A percentile compares a stretch with the other conserved stretches of the same genome.
Conservation (phyloP, 2,329 filamentous ascomycete species). For the Venturia asperata region DNA sequence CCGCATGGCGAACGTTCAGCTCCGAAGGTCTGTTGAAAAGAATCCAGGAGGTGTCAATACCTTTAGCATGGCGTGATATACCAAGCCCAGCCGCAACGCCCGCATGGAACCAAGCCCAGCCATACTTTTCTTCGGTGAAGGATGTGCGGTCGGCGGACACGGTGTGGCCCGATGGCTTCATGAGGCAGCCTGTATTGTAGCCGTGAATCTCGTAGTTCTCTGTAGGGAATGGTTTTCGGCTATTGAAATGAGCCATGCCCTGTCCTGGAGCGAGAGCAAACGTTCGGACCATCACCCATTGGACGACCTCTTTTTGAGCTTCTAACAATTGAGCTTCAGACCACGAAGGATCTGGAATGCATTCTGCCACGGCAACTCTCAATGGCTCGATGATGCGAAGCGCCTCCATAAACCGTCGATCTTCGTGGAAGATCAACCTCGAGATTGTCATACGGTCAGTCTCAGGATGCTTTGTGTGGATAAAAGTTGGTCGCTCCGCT, state of each 20-base stretch:
- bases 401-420: constrained; percentile 82
- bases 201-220: constrained; percentile 85
- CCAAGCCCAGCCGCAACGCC: constrained; percentile 88
- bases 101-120: constrained; percentile 97
- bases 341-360: constrained; percentile 68
- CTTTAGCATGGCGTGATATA: constrained; percentile 81
- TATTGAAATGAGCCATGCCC: constrained; percentile 79
- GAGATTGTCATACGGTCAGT: constrained; percentile 76
- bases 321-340: constrained; percentile 82
- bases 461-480: constrained; percentile 68
- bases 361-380: constrained; percentile 69
- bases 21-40: constrained; percentile 94
- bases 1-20: constrained; percentile 90
- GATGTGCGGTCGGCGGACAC: constrained; percentile 83
- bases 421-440: constrained; percentile 80
- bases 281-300: constrained; percentile 77
- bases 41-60: constrained; percentile 98
- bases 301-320: constrained; percentile 83
- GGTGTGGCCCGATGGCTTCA: constrained; percentile 86
- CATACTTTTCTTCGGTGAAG: constrained; percentile 93
- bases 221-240: constrained; percentile 80
- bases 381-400: constrained; percentile 77
- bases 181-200: constrained; percentile 85
- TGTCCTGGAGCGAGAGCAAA: constrained; percentile 82
- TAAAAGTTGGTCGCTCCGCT: constrained; percentile 55